Percentiles rank a stretch among this genome's conserved stretches.
These are phyloP conservation scores for Casuarina cunninghamiana DNA, from an alignment of 306 rosid species.

Conservation along the genomic window DNA sequence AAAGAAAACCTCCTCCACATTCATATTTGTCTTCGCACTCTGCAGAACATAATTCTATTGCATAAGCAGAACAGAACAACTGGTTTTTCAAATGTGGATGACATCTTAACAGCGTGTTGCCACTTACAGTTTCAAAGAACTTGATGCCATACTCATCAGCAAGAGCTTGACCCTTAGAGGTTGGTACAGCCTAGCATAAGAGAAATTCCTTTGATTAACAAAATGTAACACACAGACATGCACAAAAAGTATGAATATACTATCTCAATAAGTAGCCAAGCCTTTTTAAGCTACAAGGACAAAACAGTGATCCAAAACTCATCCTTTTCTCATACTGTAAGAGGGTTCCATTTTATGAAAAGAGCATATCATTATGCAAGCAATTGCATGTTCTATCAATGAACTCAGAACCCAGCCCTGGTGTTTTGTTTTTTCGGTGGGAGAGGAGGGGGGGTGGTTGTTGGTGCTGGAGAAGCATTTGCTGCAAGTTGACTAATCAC, in stretches of 20 bases:
- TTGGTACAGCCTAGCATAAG: slow-evolving; percentile 67
- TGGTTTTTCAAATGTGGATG: background rate
- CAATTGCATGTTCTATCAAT: background rate
- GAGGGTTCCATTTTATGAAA: slow-evolving; percentile 10
- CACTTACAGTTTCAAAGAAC: slow-evolving; percentile 85
- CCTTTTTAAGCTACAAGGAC: background rate
- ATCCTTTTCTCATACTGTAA: slow-evolving; percentile 1
- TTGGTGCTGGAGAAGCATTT: slow-evolving; percentile 12
- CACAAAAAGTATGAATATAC: background rate
- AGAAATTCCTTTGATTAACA: background rate
- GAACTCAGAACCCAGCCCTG: slow-evolving; percentile 16
- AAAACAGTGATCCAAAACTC: slow-evolving; percentile 1
- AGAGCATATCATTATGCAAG: slow-evolving; percentile 11
- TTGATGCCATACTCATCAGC: slow-evolving; percentile 90
- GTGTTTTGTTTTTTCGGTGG: too few species aligned
- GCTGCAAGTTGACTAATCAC: slow-evolving; percentile 3
- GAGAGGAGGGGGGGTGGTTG: too few species aligned
- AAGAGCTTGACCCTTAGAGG: slow-evolving; percentile 87
- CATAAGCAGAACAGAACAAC: slow-evolving; percentile 24
- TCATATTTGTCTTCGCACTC: slow-evolving; percentile 93
- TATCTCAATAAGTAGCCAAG: background rate
- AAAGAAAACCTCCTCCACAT: slow-evolving; percentile 89
- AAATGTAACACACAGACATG: background rate
- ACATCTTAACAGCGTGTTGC: slow-evolving; percentile 20
- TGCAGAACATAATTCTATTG: slow-evolving; percentile 35